phyloP scores from a whole-genome alignment of 2,329 filamentous ascomycete genomes.

The Onygenales sp. region DNA sequence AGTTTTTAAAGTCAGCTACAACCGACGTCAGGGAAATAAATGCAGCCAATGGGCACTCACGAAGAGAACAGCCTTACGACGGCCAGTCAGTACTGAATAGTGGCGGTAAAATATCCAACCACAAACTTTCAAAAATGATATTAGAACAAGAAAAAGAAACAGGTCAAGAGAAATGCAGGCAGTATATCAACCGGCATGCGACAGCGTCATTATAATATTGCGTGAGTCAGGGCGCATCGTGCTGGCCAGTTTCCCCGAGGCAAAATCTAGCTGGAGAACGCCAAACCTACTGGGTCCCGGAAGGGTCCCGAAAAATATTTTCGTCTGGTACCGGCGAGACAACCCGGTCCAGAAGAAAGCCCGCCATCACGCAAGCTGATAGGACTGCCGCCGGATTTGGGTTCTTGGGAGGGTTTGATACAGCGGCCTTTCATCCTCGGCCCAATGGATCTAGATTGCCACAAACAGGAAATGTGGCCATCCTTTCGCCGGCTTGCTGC shows the following conservation, averaged over 20 bases:
- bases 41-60: not conserved
- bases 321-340: not conserved
- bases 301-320: not conserved
- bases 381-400: not conserved
- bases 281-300: not conserved
- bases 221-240: not conserved
- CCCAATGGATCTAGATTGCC: constrained; percentile 2
- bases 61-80: not conserved
- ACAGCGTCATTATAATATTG: not conserved
- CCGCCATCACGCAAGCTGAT: not conserved
- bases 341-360: not conserved
- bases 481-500: not conserved
- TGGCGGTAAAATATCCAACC: not conserved
- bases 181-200: not conserved
- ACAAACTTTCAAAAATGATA: not conserved
- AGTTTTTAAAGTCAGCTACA: constrained; percentile 12
- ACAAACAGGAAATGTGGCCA: not conserved
- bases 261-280: not conserved
- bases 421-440: not conserved
- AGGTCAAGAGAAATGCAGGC: not conserved
- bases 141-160: not conserved
- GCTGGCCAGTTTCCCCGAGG: constrained; percentile 3
- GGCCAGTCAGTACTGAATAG: not conserved
- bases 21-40: constrained; percentile 9
- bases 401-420: not conserved